Conservation (phyloP, 2,329 filamentous ascomycete genomes). For the Chaetomium globosum region DNA sequence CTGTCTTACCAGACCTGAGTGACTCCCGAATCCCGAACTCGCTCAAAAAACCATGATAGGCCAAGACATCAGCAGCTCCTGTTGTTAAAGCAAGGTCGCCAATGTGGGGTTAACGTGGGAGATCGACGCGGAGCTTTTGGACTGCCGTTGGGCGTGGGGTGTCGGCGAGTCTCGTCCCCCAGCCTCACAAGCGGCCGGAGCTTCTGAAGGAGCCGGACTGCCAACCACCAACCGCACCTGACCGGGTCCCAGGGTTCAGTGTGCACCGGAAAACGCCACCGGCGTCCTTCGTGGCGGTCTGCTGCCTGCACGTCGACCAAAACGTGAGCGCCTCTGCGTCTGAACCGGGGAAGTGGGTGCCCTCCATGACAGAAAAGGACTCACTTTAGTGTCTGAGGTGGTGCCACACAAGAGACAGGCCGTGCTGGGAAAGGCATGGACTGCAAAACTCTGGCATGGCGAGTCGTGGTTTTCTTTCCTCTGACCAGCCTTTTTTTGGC, state of each 20-base stretch:
- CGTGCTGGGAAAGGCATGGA: not conserved
- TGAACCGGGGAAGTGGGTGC: conserved; percentile 20
- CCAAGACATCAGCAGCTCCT: conserved; percentile 1
- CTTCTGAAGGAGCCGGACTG: not conserved
- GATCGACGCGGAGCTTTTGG: conserved; percentile 24
- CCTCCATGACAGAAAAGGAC: conserved; percentile 5
- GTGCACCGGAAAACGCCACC: conserved; percentile 31
- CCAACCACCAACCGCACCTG: conserved; percentile 27
- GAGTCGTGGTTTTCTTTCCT: not conserved
- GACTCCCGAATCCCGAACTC: not conserved
- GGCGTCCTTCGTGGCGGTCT: conserved; percentile 30
- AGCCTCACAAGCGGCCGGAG: conserved; percentile 13
- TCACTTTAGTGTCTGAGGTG: conserved; percentile 3
- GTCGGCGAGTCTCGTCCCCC: conserved; percentile 13
- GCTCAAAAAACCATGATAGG: not conserved
- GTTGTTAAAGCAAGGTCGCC: not conserved
- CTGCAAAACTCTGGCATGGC: not conserved
- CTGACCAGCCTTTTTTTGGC: not conserved
- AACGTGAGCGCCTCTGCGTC: conserved; percentile 26
- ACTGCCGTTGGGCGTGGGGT: conserved; percentile 23
- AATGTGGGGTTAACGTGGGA: conserved; percentile 24
- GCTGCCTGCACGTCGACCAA: conserved; percentile 36
- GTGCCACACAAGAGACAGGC: not conserved
- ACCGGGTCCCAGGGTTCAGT: conserved; percentile 20
- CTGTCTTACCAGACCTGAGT: conserved; percentile 2